Conservation (phyloP, 2,329 filamentous ascomycete genomes). For the Pyrenophora teres region DNA sequence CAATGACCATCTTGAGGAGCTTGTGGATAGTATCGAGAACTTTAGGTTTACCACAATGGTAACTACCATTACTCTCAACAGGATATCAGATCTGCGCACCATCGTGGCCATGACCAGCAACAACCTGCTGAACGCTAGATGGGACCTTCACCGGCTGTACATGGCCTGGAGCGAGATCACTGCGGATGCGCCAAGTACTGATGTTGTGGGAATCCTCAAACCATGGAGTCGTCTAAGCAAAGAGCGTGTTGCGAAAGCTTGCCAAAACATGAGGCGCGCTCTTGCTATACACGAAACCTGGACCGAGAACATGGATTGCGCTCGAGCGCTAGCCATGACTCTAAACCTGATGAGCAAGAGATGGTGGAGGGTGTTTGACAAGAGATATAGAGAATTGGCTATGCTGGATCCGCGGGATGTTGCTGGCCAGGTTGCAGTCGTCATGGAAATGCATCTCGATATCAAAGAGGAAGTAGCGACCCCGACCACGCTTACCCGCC, state of each 20-base stretch:
- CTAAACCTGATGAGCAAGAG: not conserved
- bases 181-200: not conserved
- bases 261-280: not conserved
- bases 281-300: not conserved
- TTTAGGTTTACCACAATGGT: constrained; percentile 1
- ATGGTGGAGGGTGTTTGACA: not conserved
- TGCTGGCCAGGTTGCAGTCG: not conserved
- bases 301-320: not conserved
- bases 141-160: constrained; percentile 1
- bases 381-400: not conserved
- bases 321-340: not conserved
- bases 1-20: not conserved
- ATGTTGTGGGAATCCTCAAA: not conserved
- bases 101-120: not conserved
- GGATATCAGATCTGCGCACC: not conserved
- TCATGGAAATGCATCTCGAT: not conserved
- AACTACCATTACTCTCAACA: not conserved
- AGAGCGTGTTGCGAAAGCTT: not conserved
- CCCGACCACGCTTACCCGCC: not conserved
- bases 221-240: not conserved
- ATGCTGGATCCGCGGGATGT: not conserved
- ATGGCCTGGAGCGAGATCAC: not conserved
- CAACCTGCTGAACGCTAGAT: constrained; percentile 5
- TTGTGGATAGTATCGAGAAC: not conserved
- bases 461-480: not conserved